Evolutionary conservation across 495 filamentous ascomycete genomes (phyloP).

Genomic region (Saxophila tyrrhenica): DNA sequence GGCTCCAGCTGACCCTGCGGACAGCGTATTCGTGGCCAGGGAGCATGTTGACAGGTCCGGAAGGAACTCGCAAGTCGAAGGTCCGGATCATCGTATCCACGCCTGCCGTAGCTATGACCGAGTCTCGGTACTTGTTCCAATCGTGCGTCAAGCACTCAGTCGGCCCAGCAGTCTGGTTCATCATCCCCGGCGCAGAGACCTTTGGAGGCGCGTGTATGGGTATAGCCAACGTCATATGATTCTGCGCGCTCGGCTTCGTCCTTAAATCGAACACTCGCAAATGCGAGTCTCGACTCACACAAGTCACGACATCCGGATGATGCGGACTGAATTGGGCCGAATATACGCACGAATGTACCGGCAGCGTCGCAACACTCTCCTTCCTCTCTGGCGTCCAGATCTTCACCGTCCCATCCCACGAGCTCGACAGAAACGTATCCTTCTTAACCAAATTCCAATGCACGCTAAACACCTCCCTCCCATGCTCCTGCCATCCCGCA

Average conservation of each 20-base stretch:
- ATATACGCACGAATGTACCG: constrained; percentile 86
- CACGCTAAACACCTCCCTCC: constrained; percentile 79
- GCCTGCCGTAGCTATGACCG: constrained; percentile 71
- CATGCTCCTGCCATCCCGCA: constrained; percentile 81
- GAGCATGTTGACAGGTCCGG: constrained; percentile 60
- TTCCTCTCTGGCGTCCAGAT: constrained; percentile 71
- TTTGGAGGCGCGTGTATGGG: constrained; percentile 58
- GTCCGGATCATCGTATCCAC: constrained; percentile 81
- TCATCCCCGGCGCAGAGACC: constrained; percentile 24
- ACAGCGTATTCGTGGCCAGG: constrained; percentile 86
- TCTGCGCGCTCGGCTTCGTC: constrained; percentile 65
- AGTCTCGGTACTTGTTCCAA: constrained; percentile 94
- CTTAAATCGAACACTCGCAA: constrained; percentile 83
- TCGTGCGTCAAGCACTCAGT: constrained; percentile 85
- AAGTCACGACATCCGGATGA: constrained; percentile 63
- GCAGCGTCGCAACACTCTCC: constrained; percentile 67
- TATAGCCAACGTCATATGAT: constrained; percentile 67
- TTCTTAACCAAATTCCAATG: constrained; percentile 89
- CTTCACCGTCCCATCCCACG: constrained; percentile 91
- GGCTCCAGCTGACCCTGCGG: constrained; percentile 74
- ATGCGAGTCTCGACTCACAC: constrained; percentile 74
- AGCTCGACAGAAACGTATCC: constrained; percentile 72
- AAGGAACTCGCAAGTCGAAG: constrained; percentile 73
- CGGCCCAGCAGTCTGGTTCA: constrained; percentile 40
- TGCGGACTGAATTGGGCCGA: constrained; percentile 71